These are phyloP conservation scores for Trichoderma sp. DNA, from an alignment of 2,329 filamentous ascomycete genomes.

Conservation along the genomic window DNA sequence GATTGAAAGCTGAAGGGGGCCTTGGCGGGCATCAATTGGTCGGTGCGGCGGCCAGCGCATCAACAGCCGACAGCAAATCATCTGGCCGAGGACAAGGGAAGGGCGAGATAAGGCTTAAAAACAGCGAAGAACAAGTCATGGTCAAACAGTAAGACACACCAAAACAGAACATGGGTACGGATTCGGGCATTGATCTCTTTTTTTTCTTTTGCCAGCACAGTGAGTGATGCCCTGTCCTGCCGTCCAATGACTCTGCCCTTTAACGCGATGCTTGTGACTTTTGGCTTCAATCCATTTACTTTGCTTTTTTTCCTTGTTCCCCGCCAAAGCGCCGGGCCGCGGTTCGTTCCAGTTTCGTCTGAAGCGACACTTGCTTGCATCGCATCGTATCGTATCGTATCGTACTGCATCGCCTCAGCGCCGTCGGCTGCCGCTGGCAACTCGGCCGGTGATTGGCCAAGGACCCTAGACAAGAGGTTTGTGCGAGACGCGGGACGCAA, in stretches of 20 bases:
- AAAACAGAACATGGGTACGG: background rate
- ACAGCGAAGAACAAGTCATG: background rate
- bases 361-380: background rate
- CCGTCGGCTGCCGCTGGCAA: constrained; percentile 3
- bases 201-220: background rate
- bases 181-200: background rate
- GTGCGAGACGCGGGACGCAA: background rate
- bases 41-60: constrained; percentile 5
- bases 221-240: background rate
- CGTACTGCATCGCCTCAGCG: background rate
- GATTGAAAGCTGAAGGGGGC: background rate
- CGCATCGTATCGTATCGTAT: background rate
- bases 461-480: background rate
- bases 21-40: constrained; percentile 12
- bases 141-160: background rate
- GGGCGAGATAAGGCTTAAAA: background rate
- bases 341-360: background rate
- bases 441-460: constrained; percentile 1
- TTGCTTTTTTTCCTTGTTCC: background rate
- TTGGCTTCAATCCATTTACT: background rate
- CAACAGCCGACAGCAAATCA: constrained; percentile 8
- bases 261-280: background rate
- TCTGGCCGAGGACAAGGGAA: background rate
- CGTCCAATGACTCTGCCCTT: background rate
- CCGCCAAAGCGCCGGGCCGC: background rate